phyloP scores from a whole-genome alignment of 257 asterid genomes.

The Solanum gracilifrons region DNA sequence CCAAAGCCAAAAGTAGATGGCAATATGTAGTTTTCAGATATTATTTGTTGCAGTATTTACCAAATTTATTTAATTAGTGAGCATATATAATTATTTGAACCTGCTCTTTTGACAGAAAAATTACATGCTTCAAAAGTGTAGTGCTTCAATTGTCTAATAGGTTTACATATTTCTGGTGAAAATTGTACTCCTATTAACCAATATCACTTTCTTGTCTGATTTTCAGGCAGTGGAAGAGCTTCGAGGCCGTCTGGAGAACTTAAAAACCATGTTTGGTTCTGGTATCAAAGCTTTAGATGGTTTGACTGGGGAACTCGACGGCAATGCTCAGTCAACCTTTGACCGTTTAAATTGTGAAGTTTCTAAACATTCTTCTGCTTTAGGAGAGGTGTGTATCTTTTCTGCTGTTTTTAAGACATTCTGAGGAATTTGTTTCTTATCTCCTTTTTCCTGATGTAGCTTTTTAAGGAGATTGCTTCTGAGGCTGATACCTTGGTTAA shows the following conservation, averaged over 20 bases:
- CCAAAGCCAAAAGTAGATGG: neutral
- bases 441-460: constrained; percentile 45
- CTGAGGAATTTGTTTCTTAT: neutral
- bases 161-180: neutral
- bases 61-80: neutral
- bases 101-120: neutral
- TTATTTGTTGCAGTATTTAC: neutral
- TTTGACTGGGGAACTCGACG: constrained; percentile 73
- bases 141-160: neutral
- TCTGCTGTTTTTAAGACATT: neutral
- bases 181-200: neutral
- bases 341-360: constrained; percentile 70
- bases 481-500: constrained; percentile 77
- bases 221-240: constrained; percentile 89
- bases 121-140: neutral
- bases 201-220: constrained; percentile 1
- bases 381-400: constrained; percentile 56
- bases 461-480: constrained; percentile 58
- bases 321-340: constrained; percentile 65
- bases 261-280: constrained; percentile 71
- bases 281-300: constrained; percentile 71
- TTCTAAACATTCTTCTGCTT: constrained; percentile 69
- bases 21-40: neutral
- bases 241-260: constrained; percentile 44
- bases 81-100: neutral